A percentile compares a stretch with the other conserved stretches of the same genome.
phyloP scores from a whole-genome alignment of 1,139 yeast species.

The Scheffersomyces parashehatae region DNA sequence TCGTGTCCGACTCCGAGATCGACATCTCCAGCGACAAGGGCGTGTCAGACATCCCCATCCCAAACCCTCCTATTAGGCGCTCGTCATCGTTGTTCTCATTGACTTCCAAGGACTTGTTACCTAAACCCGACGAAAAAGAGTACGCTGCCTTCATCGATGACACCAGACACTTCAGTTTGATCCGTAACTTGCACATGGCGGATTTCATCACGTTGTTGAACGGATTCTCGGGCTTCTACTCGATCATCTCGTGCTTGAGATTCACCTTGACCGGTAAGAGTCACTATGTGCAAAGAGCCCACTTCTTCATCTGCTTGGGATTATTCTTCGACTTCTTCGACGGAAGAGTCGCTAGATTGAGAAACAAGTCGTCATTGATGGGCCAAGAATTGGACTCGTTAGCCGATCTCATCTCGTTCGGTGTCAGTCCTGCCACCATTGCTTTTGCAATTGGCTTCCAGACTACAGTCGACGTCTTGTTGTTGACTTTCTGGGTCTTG shows the following conservation, averaged over 20 bases:
- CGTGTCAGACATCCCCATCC: conserved; percentile 18
- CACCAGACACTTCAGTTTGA: conserved; percentile 72
- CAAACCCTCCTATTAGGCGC: conserved; percentile 37
- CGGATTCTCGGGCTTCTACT: conserved; percentile 87
- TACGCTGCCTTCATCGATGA: conserved; percentile 78
- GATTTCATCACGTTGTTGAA: conserved; percentile 92
- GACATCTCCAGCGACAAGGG: conserved; percentile 27
- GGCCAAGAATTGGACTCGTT: conserved; percentile 97
- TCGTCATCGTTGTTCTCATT: conserved; percentile 38
- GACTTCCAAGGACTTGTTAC: conserved; percentile 37
- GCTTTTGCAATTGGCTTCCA: conserved; percentile 91
- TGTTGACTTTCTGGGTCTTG: conserved; percentile 81
- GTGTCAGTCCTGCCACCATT: conserved; percentile 90
- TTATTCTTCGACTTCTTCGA: conserved; percentile 94
- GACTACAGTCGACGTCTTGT: conserved; percentile 74
- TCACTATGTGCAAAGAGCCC: conserved; percentile 84
- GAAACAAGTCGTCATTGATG: conserved; percentile 89
- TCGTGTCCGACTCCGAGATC: conserved; percentile 36
- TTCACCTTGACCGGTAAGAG: conserved; percentile 67
- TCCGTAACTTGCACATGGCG: conserved; percentile 87
- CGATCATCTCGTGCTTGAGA: conserved; percentile 82
- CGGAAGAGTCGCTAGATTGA: conserved; percentile 93
- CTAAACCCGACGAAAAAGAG: conserved; percentile 72
- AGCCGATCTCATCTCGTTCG: conserved; percentile 91
- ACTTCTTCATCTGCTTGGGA: conserved; percentile 83